Base-by-base conservation (phyloP, 164 flowering plant genomes). In the Saururus chinensis region DNA sequence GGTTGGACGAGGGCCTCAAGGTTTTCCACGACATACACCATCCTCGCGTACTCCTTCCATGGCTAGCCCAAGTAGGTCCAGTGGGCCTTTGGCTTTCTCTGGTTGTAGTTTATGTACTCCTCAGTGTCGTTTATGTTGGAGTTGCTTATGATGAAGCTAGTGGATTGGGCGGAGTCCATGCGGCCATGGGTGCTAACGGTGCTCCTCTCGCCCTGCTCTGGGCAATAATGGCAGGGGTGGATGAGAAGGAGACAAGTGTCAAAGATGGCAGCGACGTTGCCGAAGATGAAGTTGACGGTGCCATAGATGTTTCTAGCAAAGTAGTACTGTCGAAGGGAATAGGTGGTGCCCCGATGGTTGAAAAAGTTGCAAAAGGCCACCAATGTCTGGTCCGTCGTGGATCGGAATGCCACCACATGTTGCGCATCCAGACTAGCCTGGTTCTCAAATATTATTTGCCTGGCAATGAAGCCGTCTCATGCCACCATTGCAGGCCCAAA, bases 41-140 rank as follows among this genome's bases (percentile, higher is more conserved):
- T 83, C 98, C 42, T 6, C 8, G 42, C 6, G 42, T 40, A 40
- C 42, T 40, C 89, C 89, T 1, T 90, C 82, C 98, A 92, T 16
- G 98, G 98, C 70, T 96, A 71, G 9, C 98, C 98, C 57, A 93
- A 70, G 74, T 57, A 89, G 57, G 71, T 89, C 61, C 62, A 78
- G 74, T 92, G 93, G 53, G 68, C 86, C n/a, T n/a, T n/a, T n/a
- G n/a, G n/a, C n/a, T n/a, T n/a, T n/a, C n/a, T n/a, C n/a, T n/a
- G n/a, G n/a, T n/a, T n/a, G n/a, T n/a, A n/a, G n/a, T n/a, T n/a
- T n/a, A n/a, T n/a, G n/a, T n/a, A n/a, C n/a, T n/a, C n/a, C n/a
- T n/a, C n/a, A n/a, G n/a, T n/a, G n/a, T n/a, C n/a, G n/a, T n/a
- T n/a, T n/a, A n/a, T n/a, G n/a, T n/a, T n/a, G n/a, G n/a, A n/a